Conservation (phyloP, 139 green algal species). For the Chlamydomonas sp. region DNA sequence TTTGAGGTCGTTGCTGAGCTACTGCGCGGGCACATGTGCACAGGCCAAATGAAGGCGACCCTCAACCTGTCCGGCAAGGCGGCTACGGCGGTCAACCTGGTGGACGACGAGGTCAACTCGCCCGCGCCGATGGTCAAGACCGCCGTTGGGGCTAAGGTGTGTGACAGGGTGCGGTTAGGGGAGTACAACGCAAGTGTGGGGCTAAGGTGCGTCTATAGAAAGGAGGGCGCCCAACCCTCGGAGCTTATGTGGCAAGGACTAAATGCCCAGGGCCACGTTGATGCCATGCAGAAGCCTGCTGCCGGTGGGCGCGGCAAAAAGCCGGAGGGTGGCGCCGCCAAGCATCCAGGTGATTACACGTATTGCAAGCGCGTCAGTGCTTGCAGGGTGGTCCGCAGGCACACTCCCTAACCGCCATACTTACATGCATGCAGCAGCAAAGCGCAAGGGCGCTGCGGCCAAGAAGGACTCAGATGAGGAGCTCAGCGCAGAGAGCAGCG, state of each 20-base stretch:
- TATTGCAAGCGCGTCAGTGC: not conserved
- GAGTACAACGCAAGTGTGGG: not conserved
- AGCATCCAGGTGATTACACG: not conserved
- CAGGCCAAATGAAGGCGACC: slow-evolving; percentile 6
- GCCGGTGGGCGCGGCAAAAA: slow-evolving; percentile 3
- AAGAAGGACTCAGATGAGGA: slow-evolving; percentile 24
- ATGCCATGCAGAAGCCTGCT: not conserved
- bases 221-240: not conserved
- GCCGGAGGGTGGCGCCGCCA: not conserved
- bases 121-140: slow-evolving; percentile 39
- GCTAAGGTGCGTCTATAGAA: not conserved
- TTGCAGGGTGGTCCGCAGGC: not conserved
- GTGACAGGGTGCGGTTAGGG: slow-evolving; percentile 5
- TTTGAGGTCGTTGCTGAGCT: too few relatives aligned
- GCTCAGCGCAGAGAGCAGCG: not conserved
- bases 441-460: slow-evolving; percentile 22
- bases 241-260: not conserved
- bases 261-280: too few relatives aligned
- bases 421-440: not conserved
- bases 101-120: slow-evolving; percentile 32
- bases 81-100: not conserved
- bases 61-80: not conserved
- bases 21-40: not conserved
- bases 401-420: too few relatives aligned
- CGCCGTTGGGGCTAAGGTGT: slow-evolving; percentile 18